Evolutionary conservation across 306 rosid genomes (phyloP), one percentile per base, ranked within the genome.

Genomic region (Cucumis melo): DNA sequence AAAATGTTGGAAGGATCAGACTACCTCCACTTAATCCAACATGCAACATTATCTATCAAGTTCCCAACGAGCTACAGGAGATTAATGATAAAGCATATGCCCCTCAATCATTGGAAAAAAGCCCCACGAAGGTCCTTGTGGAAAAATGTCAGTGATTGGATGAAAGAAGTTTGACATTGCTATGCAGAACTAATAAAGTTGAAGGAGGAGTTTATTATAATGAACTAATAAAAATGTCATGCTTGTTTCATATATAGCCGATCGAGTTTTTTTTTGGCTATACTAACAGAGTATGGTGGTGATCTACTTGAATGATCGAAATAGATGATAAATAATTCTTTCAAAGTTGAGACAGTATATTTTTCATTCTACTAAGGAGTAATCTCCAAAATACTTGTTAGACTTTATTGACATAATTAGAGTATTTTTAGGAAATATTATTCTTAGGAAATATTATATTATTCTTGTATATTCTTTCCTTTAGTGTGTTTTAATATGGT

Each of bases 161-260:
- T 50, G n/a, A 16, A 50, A 15, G 55, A 50, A 4, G 91, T 90
- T 23, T 77, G 92, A 11, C 86, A 83, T 50, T 86, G 90, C 20
- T 92, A 92, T 77, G 84, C 92, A 1, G 93, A 92, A 61, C 39
- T 36, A 8, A 79, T 84, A 29, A 57, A 48, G 0, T 80, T 88
- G 0, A 27, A 13, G 2, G 53, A 81, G 0, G 81, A 85, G 1
- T 87, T 92, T 58, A 1, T 81, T 1, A 84, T 84, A 61, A 83
- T 86, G 89, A 48, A 88, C 79, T 92, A n/a, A n/a, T n/a, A n/a
- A n/a, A n/a, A n/a, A n/a, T 19, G 81, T 90, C 96, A 92, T 50
- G 96, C 90, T 1, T 88, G 91, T 53, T 92, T 92, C 86, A 50
- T 89, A 38, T 32, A n/a, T n/a, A n/a, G n/a, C n/a, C n/a, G n/a